Evolutionary conservation across 208 protist species (phyloP).

Genomic region (Leptomonas seymouri): DNA sequence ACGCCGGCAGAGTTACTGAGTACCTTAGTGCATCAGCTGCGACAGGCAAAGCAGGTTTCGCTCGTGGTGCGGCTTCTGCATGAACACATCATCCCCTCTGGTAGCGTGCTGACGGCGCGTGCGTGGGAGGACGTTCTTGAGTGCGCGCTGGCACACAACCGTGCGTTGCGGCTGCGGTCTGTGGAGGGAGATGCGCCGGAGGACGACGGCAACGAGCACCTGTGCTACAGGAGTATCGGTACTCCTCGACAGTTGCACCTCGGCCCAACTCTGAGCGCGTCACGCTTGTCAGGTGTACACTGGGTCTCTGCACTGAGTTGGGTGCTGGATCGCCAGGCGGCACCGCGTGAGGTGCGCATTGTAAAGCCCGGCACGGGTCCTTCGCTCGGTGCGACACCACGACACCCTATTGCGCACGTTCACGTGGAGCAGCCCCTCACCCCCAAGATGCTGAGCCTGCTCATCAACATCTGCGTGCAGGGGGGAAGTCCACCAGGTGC

Average conservation of each 20-base stretch:
- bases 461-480: conserved; percentile 81
- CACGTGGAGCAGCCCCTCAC: conserved; percentile 41
- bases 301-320: conserved; percentile 84
- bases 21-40: conserved; percentile 60
- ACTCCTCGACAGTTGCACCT: not conserved
- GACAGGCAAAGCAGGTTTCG: conserved; percentile 44
- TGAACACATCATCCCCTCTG: conserved; percentile 67
- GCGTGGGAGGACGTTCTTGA: conserved; percentile 69
- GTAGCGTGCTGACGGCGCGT: conserved; percentile 34
- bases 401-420: conserved; percentile 24
- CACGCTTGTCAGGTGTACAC: conserved; percentile 41
- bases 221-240: not conserved
- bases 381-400: conserved; percentile 42
- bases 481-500: conserved; percentile 72
- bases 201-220: not conserved
- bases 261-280: not conserved
- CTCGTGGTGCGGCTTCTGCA: conserved; percentile 70
- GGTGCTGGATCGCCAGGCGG: conserved; percentile 57
- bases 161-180: conserved; percentile 25
- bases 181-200: not conserved
- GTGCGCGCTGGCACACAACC: conserved; percentile 74
- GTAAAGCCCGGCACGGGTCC: conserved; percentile 59
- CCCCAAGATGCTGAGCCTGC: conserved; percentile 56
- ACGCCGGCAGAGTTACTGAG: conserved; percentile 68
- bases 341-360: conserved; percentile 50